Base-by-base conservation (phyloP, 1,284 basidiomycete genomes). In the Meira miltonrushii region DNA sequence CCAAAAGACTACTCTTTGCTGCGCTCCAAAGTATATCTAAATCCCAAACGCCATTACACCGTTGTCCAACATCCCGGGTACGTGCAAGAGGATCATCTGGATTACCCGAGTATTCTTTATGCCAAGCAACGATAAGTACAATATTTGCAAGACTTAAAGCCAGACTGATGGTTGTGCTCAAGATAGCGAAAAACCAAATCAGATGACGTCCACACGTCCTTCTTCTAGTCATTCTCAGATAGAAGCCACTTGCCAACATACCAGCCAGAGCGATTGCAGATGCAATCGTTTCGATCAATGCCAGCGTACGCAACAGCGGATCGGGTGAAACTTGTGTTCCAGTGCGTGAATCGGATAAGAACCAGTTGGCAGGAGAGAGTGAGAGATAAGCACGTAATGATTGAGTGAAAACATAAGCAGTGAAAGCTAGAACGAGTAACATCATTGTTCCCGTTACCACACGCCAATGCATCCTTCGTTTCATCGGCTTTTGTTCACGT, bases 21-120 rank as follows among this genome's bases (percentile, higher is more conserved):
- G 61, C 61, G n/a, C 46, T 53, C 53, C 59, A 62, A 19, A 62
- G 61, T 3, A 62, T 21, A 21, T 62, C 61, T 19, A 62, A 48
- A 33, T 62, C 61, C 61, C 61, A 62, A 11, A n/a, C 47, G 23
- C 61, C 61, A 11, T 8, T 13, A 37, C 61, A 62, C 12, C 61
- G 44, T 39, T 41, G 53, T 15, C 25, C 50, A 21, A 61, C 61
- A 39, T 62, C 59, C 17, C 61, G 48, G 17, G 54, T 61, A 15
- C 47, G 25, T 21, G 53, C 59, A 15, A 61, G 49, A 11, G 57
- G 56, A 33, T 53, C 50, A 39, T 38, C 23, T n/a, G 50, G 50
- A 13, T 12, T 37, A 13, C 7, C 19, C n/a, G 47, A 38, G 39
- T 61, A 61, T 15, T 53, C 28, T 21, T 40, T 40, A 47, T 62